Conservation (phyloP, 2,329 filamentous ascomycete species). For the Beauveria rudraprayagi region DNA sequence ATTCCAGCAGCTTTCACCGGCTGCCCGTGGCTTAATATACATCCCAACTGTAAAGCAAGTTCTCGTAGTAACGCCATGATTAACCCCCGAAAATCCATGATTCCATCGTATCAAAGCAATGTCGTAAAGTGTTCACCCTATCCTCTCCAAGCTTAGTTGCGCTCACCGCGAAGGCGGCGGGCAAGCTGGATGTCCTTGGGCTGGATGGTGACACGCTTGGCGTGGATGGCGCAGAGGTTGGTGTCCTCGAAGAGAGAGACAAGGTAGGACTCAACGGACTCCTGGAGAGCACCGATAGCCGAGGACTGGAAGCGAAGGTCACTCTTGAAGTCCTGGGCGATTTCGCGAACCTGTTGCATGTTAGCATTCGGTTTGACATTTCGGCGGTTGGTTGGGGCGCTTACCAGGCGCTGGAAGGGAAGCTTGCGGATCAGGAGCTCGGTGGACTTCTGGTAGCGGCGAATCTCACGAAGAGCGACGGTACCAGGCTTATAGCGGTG, state of each 20-base stretch:
- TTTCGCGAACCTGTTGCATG: slow-evolving; percentile 68
- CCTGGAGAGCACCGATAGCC: slow-evolving; percentile 93
- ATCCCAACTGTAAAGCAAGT: slow-evolving; percentile 31
- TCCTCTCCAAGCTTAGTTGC: slow-evolving; percentile 53
- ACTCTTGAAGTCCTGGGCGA: slow-evolving; percentile 91
- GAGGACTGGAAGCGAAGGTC: slow-evolving; percentile 97
- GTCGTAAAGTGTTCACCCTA: slow-evolving; percentile 31
- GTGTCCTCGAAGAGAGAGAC: slow-evolving; percentile 81
- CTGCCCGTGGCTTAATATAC: slow-evolving; percentile 35
- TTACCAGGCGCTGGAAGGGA: slow-evolving; percentile 88
- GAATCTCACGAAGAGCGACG: slow-evolving; percentile 96
- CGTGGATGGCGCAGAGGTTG: slow-evolving; percentile 93
- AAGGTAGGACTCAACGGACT: slow-evolving; percentile 97
- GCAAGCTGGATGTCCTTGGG: slow-evolving; percentile 96
- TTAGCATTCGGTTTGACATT: not conserved
- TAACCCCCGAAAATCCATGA: slow-evolving; percentile 32
- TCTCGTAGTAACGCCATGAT: slow-evolving; percentile 39
- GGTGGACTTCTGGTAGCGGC: slow-evolving; percentile 95
- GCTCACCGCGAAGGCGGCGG: slow-evolving; percentile 88
- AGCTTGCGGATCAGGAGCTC: slow-evolving; percentile 96
- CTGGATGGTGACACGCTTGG: slow-evolving; percentile 98
- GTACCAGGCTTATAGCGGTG: slow-evolving; percentile 87
- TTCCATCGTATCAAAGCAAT: slow-evolving; percentile 31
- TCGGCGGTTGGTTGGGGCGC: slow-evolving; percentile 17
- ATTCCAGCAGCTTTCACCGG: slow-evolving; percentile 24